Base-by-base conservation (phyloP, 2,329 filamentous ascomycete species). In the Talaromyces islandicus region DNA sequence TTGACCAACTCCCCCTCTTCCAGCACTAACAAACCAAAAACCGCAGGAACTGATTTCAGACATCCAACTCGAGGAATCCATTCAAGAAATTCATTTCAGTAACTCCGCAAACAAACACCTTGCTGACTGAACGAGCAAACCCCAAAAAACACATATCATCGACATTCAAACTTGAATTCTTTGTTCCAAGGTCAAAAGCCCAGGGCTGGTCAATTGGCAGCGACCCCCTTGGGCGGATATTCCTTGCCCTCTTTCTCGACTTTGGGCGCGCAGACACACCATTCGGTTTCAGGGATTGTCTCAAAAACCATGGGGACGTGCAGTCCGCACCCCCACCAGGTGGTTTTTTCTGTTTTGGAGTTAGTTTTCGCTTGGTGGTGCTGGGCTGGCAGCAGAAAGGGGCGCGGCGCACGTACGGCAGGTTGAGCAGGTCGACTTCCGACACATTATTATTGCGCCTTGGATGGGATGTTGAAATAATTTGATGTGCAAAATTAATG, bases 251-350 rank as follows among this genome's bases (percentile, higher is more conserved):
- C 59, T 12, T 38, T 30, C 54, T 64, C 55, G 25, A 65, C 53
- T 12, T 56, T 60, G 25, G 64, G 62, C 14, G 38, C 19, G 32
- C 64, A 65, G 24, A 48, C 38, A 52, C 64, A 64, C 55, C 62
- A 60, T 10, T 65, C 56, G n/a, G 56, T 19, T 17, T 61, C 50
- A 7, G 60, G 62, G 38, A 64, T 51, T 14, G 54, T n/a, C 41
- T 64, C 64, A 24, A 65, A 59, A 25, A 63, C 64, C 60, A 54
- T 59, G 21, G 62, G 59, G 46, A 64, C 59, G 41, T 65, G 64
- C 10, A 57, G 56, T 25, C 62, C 62, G 54, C 64, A 64, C 29
- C 64, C 64, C 56, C 58, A 63, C 64, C 62, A 65, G 59, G 58
- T 65, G 21, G 58, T 35, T 57, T 63, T 65, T 46, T 65, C 63